Percentiles rank a stretch among this genome's conserved stretches.
phyloP scores from a whole-genome alignment of 352 stramenopile genomes.

The Globisporangium nunn region DNA sequence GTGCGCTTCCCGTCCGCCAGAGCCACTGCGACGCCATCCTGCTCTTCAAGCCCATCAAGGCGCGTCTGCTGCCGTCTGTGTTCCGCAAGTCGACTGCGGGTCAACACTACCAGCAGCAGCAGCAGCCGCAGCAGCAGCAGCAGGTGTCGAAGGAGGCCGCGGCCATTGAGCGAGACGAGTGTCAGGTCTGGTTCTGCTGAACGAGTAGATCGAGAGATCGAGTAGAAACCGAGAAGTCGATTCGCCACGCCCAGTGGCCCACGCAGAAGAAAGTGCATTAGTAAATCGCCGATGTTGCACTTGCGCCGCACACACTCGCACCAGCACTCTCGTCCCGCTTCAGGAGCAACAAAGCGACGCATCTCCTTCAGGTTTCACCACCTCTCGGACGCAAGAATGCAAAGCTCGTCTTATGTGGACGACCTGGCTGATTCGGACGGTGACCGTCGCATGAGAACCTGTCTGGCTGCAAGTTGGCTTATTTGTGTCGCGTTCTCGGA shows the following conservation, averaged over 20 bases:
- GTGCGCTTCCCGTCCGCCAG: no score
- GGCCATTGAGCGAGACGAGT: background rate
- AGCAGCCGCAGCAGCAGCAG: background rate
- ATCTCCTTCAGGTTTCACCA: background rate
- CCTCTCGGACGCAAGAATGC: no score
- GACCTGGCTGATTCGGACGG: no score
- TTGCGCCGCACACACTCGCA: background rate
- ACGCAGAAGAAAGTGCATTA: background rate
- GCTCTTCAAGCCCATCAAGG: constrained; percentile 4
- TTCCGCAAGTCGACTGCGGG: background rate
- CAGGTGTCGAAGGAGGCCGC: background rate
- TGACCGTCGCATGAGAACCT: background rate
- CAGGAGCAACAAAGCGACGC: background rate
- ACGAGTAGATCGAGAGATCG: background rate
- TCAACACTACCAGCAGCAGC: background rate
- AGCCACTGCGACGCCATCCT: background rate
- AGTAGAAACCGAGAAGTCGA: background rate
- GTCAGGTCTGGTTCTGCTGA: constrained; percentile 1
- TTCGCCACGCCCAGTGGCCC: no score
- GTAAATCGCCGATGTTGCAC: background rate
- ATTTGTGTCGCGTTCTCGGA: no score
- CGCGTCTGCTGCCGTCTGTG: background rate
- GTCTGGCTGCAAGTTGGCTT: background rate
- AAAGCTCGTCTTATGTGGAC: no score
- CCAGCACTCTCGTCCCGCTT: background rate